These are phyloP conservation scores for Ceratocystis cacaofunesta DNA, from an alignment of 2,329 filamentous ascomycete genomes.

Conservation along the genomic window DNA sequence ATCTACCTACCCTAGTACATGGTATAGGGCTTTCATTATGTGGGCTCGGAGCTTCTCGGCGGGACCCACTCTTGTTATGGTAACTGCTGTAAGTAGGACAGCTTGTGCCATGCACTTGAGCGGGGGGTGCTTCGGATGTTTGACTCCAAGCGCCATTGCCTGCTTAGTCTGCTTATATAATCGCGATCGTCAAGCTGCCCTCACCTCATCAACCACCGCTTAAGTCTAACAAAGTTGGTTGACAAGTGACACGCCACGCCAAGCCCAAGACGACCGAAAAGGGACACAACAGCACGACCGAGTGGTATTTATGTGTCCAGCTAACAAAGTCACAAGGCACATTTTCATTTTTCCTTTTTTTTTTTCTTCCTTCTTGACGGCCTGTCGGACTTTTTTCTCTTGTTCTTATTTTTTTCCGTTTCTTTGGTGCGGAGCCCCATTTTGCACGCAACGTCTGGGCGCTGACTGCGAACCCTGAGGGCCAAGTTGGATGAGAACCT, in stretches of 20 bases:
- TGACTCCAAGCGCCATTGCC: too few species aligned
- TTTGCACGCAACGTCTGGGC: slow-evolving; percentile 7
- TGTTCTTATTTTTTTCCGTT: neutral
- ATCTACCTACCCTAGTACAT: neutral
- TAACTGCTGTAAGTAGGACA: too few species aligned
- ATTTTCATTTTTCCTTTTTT: neutral
- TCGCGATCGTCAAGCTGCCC: too few species aligned
- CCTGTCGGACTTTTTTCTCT: neutral
- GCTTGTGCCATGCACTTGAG: too few species aligned
- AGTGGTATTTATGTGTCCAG: too few species aligned
- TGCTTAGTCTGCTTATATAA: too few species aligned
- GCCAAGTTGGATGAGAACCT: slow-evolving; percentile 4
- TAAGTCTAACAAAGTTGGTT: too few species aligned
- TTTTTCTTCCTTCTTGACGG: neutral
- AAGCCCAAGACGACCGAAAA: neutral
- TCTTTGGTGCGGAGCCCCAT: neutral
- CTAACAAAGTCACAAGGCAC: too few species aligned
- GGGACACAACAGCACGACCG: neutral
- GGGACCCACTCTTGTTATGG: neutral
- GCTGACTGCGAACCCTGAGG: slow-evolving; percentile 7
- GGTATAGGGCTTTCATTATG: neutral
- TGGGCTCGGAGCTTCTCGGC: neutral
- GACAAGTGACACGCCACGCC: neutral
- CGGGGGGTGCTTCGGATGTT: too few species aligned
- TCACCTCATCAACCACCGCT: too few species aligned